Percentiles rank a stretch among this genome's conserved stretches.
These are phyloP conservation scores for Eragrostis tef DNA, from an alignment of 202 grass and related monocot genomes.

Conservation along the genomic window DNA sequence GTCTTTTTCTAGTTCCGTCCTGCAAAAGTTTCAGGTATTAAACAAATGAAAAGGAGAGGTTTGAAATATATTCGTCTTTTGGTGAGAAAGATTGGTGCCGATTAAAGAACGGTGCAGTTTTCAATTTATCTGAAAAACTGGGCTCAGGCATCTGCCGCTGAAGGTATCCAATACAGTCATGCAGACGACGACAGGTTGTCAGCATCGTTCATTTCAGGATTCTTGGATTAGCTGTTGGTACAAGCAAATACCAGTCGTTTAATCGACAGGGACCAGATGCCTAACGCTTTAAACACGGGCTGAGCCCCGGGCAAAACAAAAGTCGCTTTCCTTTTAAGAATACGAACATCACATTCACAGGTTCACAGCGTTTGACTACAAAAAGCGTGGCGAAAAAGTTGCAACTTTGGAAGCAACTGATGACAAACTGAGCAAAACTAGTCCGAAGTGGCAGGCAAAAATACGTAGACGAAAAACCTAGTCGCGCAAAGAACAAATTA, in stretches of 20 bases:
- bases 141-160: background rate
- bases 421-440: slow-evolving; percentile 17
- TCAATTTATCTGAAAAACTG: background rate
- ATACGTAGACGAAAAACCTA: background rate
- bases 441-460: slow-evolving; percentile 17
- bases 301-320: no score
- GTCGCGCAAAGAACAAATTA: background rate
- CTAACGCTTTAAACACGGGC: background rate
- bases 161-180: slow-evolving; percentile 25
- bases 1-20: background rate
- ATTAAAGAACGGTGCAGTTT: background rate
- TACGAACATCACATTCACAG: slow-evolving; percentile 34
- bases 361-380: slow-evolving; percentile 42
- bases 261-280: background rate
- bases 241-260: slow-evolving; percentile 20
- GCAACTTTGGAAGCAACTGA: slow-evolving; percentile 9
- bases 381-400: slow-evolving; percentile 11
- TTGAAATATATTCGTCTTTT: slow-evolving; percentile 5
- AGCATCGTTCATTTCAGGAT: background rate
- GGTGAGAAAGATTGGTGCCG: slow-evolving; percentile 7
- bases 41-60: background rate
- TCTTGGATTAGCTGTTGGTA: slow-evolving; percentile 27
- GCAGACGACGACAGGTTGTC: background rate
- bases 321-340: background rate
- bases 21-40: background rate